phyloP scores from a whole-genome alignment of 169 alveolate genomes.

The Plasmodium vivax region DNA sequence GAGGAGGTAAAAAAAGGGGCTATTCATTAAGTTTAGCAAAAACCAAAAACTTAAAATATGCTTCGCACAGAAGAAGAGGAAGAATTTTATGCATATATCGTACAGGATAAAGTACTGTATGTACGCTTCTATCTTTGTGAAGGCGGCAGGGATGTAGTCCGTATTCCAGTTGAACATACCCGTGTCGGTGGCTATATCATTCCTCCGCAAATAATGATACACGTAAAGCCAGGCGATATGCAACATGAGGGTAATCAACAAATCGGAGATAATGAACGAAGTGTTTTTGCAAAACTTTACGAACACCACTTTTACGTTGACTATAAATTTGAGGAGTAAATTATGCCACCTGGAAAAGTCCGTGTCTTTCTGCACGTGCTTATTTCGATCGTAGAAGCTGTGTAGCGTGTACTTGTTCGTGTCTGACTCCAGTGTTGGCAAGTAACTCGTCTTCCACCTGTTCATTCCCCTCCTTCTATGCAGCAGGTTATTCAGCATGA shows the following conservation, averaged over 20 bases:
- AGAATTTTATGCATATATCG: constrained; percentile 46
- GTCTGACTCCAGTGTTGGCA: neutral
- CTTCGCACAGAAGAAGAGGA: constrained; percentile 39
- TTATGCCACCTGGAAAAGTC: constrained; percentile 38
- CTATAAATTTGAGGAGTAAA: constrained; percentile 17
- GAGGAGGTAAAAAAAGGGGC: constrained; percentile 58
- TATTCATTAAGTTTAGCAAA: constrained; percentile 37
- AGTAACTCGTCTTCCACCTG: constrained; percentile 12
- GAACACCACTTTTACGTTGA: constrained; percentile 30
- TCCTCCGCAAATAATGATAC: constrained; percentile 17
- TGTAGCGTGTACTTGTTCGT: constrained; percentile 21
- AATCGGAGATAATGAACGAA: constrained; percentile 60
- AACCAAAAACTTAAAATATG: constrained; percentile 67
- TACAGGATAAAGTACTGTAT: constrained; percentile 56
- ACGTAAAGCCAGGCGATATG: constrained; percentile 35
- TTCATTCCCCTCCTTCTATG: neutral
- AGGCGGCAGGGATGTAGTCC: constrained; percentile 16
- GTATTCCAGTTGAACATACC: constrained; percentile 76
- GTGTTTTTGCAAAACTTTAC: constrained; percentile 53
- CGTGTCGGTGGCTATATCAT: constrained; percentile 12
- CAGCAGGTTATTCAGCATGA: constrained; percentile 4
- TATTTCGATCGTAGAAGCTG: constrained; percentile 69
- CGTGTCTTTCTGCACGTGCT: neutral
- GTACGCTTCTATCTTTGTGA: constrained; percentile 51
- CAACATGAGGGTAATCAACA: constrained; percentile 30